Percentiles rank a stretch among this genome's conserved stretches.
Conservation (phyloP, 208 protist genomes). For the Naegleria gruberi region DNA sequence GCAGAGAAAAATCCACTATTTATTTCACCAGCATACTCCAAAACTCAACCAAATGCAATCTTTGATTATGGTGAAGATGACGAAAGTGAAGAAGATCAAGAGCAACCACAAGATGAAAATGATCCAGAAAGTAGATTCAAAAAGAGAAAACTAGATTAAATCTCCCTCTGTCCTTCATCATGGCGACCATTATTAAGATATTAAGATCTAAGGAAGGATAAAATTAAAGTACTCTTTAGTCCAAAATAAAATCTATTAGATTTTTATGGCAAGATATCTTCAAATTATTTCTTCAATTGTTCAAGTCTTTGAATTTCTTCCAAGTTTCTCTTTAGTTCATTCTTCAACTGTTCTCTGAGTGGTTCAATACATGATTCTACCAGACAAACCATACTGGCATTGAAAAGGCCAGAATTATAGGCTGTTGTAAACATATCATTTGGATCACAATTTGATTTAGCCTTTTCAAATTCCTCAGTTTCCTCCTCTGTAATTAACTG, state of each 20-base stretch:
- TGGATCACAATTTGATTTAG: not conserved
- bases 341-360: not conserved
- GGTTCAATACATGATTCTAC: not conserved
- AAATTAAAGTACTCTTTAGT: too few relatives aligned
- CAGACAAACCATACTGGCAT: not conserved
- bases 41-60: slow-evolving; percentile 12
- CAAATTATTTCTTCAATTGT: not conserved
- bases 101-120: not conserved
- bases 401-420: not conserved
- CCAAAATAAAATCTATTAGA: too few relatives aligned
- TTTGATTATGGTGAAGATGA: not conserved
- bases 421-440: not conserved
- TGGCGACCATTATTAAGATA: not conserved
- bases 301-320: not conserved
- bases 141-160: too few relatives aligned
- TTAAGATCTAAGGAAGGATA: too few relatives aligned
- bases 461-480: not conserved
- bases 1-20: not conserved
- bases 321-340: not conserved
- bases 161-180: not conserved
- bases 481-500: not conserved
- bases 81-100: not conserved
- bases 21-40: not conserved
- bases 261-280: too few relatives aligned
- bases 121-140: too few relatives aligned